Conservation (phyloP, 2,329 filamentous ascomycete species). For the Sclerotiophoma versabilis region DNA sequence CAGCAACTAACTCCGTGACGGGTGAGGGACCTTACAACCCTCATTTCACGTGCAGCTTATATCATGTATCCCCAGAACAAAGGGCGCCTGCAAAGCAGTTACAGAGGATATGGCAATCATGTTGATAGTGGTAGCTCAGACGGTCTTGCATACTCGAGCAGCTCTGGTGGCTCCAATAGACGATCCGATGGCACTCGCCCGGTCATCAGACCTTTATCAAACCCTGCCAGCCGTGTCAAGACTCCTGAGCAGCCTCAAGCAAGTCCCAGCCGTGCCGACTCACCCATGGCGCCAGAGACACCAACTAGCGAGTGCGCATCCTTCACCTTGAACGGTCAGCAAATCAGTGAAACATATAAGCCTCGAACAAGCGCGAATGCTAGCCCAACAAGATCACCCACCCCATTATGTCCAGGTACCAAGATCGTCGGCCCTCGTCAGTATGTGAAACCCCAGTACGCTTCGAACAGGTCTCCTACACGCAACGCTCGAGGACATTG, state of each 20-base stretch:
- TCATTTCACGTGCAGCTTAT: background rate
- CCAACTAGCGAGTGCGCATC: constrained; percentile 13
- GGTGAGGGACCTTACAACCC: background rate
- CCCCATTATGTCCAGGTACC: background rate
- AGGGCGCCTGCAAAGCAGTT: constrained; percentile 11
- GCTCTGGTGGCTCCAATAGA: constrained; percentile 24
- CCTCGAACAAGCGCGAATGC: background rate
- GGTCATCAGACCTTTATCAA: background rate
- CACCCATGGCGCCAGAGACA: constrained; percentile 1
- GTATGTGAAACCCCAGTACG: constrained; percentile 1
- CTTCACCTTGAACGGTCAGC: constrained; percentile 20
- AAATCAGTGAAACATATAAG: constrained; percentile 27
- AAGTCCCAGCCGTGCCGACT: background rate
- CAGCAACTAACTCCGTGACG: background rate
- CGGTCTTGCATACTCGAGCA: constrained; percentile 20
- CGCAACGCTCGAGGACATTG: constrained; percentile 18
- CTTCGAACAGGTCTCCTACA: constrained; percentile 1
- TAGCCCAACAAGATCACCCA: background rate
- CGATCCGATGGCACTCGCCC: constrained; percentile 6
- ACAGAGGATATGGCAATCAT: background rate
- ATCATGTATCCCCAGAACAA: constrained; percentile 19
- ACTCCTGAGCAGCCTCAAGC: constrained; percentile 5
- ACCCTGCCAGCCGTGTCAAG: background rate
- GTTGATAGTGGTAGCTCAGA: constrained; percentile 17
- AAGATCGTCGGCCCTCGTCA: background rate